Evolutionary conservation across 176 grass and related monocot genomes (phyloP), one percentile per base, ranked within the genome.

Genomic region (Hsuehochloa calcarea): DNA sequence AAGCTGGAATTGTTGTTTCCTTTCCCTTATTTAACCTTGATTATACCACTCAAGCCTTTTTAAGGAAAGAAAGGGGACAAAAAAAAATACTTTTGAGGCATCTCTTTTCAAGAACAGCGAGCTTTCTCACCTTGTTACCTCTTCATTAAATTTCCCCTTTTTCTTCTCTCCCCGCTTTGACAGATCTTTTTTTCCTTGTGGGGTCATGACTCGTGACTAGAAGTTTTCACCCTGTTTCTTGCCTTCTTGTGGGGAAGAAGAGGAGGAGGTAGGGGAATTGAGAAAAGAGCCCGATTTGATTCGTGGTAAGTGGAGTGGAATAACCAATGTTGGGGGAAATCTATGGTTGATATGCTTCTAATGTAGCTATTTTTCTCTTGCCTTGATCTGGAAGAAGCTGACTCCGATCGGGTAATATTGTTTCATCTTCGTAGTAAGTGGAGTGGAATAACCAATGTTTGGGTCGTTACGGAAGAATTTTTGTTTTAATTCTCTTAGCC

Each of bases 321-420:
- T 75, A 10, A 54, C 71, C 68, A 89, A 73, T 50, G 74, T 19
- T 79, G 23, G 34, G 17, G 25, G 58, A 16, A 68, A 85, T 85
- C 68, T 75, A 3, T 50, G 20, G 51, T 67, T 40, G 35, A 6
- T 75, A 67, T 46, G 60, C 39, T 59, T 58, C 46, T 65, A 72
- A 80, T 89, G 15, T 39, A 1, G 13, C 22, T 51, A 35, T 2
- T 80, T 75, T 64, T 68, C 59, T 68, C 60, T 51, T 72, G 27
- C 27, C 75, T 78, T 76, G 81, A 79, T 84, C 59, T 74, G 75
- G 37, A 49, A 20, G 22, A 25, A 52, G 31, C 41, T 63, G 43
- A 27, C 4, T 58, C 68, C 59, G 55, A 84, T 87, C 37, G 46
- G 47, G 23, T 46, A 27, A 70, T 82, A 72, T 19, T 51, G 72